Conservation (phyloP, 2,329 filamentous ascomycete species). For the Penicillium sp. region DNA sequence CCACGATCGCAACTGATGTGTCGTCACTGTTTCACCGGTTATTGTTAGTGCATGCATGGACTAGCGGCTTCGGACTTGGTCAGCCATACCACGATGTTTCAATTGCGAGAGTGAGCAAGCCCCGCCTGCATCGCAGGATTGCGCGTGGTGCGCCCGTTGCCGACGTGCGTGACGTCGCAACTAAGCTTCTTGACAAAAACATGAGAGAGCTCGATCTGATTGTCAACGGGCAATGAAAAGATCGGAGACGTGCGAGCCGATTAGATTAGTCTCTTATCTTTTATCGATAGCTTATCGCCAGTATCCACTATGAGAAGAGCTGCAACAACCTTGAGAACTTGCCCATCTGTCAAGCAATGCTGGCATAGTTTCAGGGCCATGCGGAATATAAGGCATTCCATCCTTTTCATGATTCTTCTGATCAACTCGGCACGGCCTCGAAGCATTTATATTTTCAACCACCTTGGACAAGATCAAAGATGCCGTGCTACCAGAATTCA, state of each 20-base stretch:
- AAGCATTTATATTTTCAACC: too few relatives aligned
- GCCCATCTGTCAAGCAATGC: too few relatives aligned
- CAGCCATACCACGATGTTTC: slow-evolving; percentile 48
- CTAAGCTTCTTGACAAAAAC: slow-evolving; percentile 25
- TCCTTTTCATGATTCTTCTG: too few relatives aligned
- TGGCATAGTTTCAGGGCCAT: too few relatives aligned
- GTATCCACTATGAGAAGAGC: not conserved
- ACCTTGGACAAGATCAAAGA: too few relatives aligned
- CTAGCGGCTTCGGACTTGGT: not conserved
- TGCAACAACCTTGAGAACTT: not conserved
- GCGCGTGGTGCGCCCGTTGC: slow-evolving; percentile 11
- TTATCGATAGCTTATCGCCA: not conserved
- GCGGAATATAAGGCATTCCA: too few relatives aligned
- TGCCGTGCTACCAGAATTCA: too few relatives aligned
- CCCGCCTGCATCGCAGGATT: slow-evolving; percentile 18
- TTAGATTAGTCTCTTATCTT: slow-evolving; percentile 22
- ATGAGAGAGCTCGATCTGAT: slow-evolving; percentile 22
- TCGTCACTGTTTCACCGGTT: slow-evolving; percentile 65
- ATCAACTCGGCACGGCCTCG: too few relatives aligned
- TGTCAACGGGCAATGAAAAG: slow-evolving; percentile 22
- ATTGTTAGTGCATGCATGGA: slow-evolving; percentile 4
- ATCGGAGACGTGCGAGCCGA: slow-evolving; percentile 33
- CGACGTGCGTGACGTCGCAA: slow-evolving; percentile 24
- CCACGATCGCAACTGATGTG: slow-evolving; percentile 82
- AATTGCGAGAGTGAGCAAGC: slow-evolving; percentile 49